Evolutionary conservation across 1,284 basidiomycete species (phyloP), one percentile per base, ranked within the genome.

Genomic region (Trichosporon ovoides): DNA sequence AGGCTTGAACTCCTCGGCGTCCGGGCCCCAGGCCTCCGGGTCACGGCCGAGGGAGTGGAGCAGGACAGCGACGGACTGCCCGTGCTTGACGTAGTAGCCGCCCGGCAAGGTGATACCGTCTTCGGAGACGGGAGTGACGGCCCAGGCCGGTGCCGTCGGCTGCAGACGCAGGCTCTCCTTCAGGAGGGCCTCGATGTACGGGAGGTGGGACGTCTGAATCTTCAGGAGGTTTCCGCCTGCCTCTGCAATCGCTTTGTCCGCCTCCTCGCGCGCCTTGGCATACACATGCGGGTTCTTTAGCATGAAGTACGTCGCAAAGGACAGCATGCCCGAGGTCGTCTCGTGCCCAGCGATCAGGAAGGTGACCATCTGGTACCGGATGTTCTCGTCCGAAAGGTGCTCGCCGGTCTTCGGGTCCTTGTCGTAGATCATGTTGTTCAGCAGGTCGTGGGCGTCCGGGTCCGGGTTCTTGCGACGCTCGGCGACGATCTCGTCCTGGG

Each of bases 311-410:
- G 52, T 63, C 7, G 56, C 58, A n/a, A 63, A 63, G 0, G 66
- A 67, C 34, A 72, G 64, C 59, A 71, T 58, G 7, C 69, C 69
- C 2, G 80, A 81, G 0, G 81, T 81, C 0, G 81, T 82, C 66
- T 82, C 82, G 61, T 82, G 82, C 2, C 81, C 82, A 6, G 82
- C 82, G 38, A 83, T 80, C n/a, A 83, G 70, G 76, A 83, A 83
- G 2, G 81, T 83, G n/a, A 82, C 67, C 20, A 82, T 75, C 68
- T 83, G 82, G 59, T 75, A 69, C 7, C 77, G 72, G 40, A 83
- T 82, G 37, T 78, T 79, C 55, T 80, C 77, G 51, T 81, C 80
- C 0, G 76, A 70, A 43, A 83, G 67, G 4, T 70, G 66, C 61
- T 79, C 66, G n/a, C 82, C 81, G 0, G 81, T 82, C 68, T 80